Conservation (phyloP, 164 flowering plant genomes). For the Aristolochia californica region DNA sequence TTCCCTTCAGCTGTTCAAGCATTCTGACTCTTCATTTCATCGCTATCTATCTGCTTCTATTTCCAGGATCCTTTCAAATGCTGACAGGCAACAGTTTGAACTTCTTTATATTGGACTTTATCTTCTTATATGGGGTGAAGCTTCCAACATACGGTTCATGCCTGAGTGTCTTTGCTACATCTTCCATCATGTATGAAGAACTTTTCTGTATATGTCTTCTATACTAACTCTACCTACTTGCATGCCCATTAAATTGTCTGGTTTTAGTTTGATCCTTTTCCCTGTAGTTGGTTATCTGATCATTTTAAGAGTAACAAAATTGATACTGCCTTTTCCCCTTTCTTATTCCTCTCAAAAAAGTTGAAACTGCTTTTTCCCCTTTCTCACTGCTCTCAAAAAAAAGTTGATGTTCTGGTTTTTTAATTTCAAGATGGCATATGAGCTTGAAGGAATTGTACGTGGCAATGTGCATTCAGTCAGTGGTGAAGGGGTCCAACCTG, state of each 20-base stretch:
- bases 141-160: constrained; percentile 96
- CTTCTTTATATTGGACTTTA: constrained; percentile 88
- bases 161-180: constrained; percentile 98
- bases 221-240: not conserved
- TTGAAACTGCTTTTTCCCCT: not conserved
- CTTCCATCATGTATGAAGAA: constrained; percentile 66
- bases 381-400: not conserved
- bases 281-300: not conserved
- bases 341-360: too few relatives aligned
- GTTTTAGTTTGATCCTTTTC: not conserved
- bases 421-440: constrained; percentile 61
- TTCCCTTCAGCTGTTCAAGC: too few relatives aligned
- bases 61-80: constrained; percentile 37
- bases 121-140: constrained; percentile 99
- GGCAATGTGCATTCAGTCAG: constrained; percentile 41
- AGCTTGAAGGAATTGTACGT: constrained; percentile 45
- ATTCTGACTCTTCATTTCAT: too few relatives aligned
- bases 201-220: not conserved
- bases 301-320: not conserved
- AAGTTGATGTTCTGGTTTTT: constrained; percentile 5
- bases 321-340: not conserved
- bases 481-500: constrained; percentile 40
- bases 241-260: not conserved
- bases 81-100: constrained; percentile 51
- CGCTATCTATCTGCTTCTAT: not conserved